These are phyloP conservation scores for Pseudocercospora ulei DNA, from an alignment of 2,329 filamentous ascomycete species.

Conservation along the genomic window DNA sequence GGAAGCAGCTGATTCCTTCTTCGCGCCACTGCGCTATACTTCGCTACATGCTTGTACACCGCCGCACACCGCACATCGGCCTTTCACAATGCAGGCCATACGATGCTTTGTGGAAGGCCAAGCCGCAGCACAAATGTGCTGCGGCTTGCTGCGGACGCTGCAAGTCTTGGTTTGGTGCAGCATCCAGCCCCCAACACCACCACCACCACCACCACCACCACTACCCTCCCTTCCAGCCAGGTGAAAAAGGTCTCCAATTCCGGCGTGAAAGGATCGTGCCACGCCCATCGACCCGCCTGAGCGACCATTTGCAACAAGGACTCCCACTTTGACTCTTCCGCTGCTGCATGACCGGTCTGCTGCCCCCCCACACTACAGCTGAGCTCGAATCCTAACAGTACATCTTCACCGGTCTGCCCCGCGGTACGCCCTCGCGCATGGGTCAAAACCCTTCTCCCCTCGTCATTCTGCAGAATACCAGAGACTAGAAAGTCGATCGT, in stretches of 20 bases:
- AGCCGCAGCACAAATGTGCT: conserved; percentile 4
- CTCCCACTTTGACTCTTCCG: conserved; percentile 1
- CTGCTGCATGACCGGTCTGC: conserved; percentile 1
- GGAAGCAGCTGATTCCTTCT: conserved; percentile 9
- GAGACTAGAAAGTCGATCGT: neutral
- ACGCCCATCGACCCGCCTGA: conserved; percentile 5
- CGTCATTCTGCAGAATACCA: neutral
- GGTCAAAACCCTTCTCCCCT: conserved; percentile 4
- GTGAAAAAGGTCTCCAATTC: conserved; percentile 3
- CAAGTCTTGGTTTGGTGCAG: conserved; percentile 1
- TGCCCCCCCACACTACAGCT: conserved; percentile 5
- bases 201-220: neutral
- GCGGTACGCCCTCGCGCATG: conserved; percentile 4
- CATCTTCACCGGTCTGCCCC: conserved; percentile 13
- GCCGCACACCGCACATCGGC: conserved; percentile 3
- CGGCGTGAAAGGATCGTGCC: conserved; percentile 5
- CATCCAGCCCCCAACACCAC: conserved; percentile 1
- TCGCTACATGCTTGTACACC: conserved; percentile 6
- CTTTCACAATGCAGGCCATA: neutral
- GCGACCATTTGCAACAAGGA: conserved; percentile 1
- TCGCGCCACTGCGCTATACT: conserved; percentile 2
- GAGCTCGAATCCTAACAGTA: conserved; percentile 4
- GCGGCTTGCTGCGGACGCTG: conserved; percentile 13
- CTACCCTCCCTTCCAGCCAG: conserved; percentile 5
- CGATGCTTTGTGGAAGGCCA: neutral